Conservation (phyloP, 2,329 filamentous ascomycete genomes). For the Whalleya microplaca region DNA sequence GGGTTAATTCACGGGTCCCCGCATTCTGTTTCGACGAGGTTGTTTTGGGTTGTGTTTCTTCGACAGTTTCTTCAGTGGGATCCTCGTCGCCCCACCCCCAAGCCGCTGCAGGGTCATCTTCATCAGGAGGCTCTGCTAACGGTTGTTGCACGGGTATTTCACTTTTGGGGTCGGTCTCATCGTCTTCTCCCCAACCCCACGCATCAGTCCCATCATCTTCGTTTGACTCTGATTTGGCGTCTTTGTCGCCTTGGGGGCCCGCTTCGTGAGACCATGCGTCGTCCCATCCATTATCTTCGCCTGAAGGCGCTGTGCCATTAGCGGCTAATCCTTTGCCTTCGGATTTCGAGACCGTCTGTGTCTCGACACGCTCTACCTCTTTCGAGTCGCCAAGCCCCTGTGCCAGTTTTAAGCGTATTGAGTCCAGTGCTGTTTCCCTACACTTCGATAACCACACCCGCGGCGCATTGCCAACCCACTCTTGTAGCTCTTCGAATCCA, state of each 20-base stretch:
- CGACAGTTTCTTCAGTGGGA: conserved; percentile 34
- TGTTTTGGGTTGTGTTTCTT: conserved; percentile 28
- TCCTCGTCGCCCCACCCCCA: conserved; percentile 88
- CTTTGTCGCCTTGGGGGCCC: conserved; percentile 34
- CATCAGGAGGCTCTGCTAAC: conserved; percentile 15
- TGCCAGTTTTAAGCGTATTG: conserved; percentile 70
- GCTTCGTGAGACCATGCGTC: conserved; percentile 77
- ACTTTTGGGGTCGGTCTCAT: conserved; percentile 44
- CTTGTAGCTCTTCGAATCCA: conserved; percentile 64
- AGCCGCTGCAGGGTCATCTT: conserved; percentile 61
- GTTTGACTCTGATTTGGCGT: conserved; percentile 11
- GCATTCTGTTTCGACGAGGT: conserved; percentile 21
- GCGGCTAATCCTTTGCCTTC: conserved; percentile 68
- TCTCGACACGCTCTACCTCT: conserved; percentile 82
- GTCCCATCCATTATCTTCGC: conserved; percentile 68
- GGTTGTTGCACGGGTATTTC: conserved; percentile 19
- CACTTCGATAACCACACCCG: conserved; percentile 85
- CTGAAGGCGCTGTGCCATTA: conserved; percentile 50
- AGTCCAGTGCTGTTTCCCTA: conserved; percentile 76
- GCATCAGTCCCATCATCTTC: conserved; percentile 47
- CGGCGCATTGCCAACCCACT: conserved; percentile 82
- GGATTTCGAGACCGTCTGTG: conserved; percentile 70
- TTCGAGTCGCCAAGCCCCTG: conserved; percentile 68
- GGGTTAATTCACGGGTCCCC: conserved; percentile 67
- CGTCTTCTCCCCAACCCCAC: conserved; percentile 84